phyloP scores from a whole-genome alignment of 495 filamentous ascomycete genomes.

The Aspergillus steynii region DNA sequence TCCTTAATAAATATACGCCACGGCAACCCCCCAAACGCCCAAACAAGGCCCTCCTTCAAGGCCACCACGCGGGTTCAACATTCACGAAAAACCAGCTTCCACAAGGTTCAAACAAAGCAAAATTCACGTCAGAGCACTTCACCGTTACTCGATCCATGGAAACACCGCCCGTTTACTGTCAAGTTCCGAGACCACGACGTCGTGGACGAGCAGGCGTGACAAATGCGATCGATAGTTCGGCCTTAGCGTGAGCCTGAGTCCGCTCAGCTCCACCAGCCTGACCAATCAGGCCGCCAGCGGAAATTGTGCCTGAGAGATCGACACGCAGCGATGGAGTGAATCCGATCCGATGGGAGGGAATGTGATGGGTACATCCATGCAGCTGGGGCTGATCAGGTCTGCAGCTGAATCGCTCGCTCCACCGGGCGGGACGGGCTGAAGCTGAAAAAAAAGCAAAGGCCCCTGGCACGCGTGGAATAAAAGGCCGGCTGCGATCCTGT shows the following conservation, averaged over 20 bases:
- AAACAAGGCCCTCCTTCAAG: too few species aligned
- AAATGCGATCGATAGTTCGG: background rate
- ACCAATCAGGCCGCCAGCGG: background rate
- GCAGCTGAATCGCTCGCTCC: background rate
- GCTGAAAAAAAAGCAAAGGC: too few species aligned
- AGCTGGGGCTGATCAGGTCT: background rate
- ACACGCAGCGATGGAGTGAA: background rate
- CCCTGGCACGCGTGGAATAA: background rate
- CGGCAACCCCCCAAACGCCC: too few species aligned
- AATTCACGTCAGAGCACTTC: background rate
- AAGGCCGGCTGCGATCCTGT: background rate
- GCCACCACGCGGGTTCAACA: background rate
- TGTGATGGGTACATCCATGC: background rate
- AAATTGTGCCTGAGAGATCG: background rate
- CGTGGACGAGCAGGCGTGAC: background rate
- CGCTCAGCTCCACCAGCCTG: background rate
- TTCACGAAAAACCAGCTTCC: background rate
- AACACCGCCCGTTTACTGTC: background rate
- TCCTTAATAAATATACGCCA: too few species aligned
- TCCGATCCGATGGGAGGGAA: background rate
- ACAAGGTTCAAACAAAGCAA: background rate
- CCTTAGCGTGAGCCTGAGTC: background rate
- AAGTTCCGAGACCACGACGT: background rate
- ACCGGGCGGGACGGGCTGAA: background rate
- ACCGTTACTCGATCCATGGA: background rate